Conservation (phyloP, 2,329 filamentous ascomycete species). For the Aspergillus tamarii region DNA sequence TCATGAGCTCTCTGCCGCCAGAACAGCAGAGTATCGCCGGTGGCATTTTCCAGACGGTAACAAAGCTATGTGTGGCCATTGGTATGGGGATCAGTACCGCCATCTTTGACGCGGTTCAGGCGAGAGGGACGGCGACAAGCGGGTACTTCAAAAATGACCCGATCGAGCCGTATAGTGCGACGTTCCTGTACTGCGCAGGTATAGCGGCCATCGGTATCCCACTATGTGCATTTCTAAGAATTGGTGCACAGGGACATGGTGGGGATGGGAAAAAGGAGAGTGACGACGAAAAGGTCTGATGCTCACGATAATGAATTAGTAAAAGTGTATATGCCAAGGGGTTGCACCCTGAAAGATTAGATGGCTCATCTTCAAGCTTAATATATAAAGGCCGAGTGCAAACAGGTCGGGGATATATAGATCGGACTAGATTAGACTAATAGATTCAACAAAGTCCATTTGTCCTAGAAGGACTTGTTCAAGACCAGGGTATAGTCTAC, state of each 20-base stretch:
- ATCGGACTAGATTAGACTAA: background rate
- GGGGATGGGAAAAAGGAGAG: background rate
- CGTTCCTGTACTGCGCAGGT: background rate
- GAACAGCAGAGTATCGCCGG: slow-evolving; percentile 69
- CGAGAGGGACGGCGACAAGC: background rate
- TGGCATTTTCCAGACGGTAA: slow-evolving; percentile 69
- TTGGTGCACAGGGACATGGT: background rate
- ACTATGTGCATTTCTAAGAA: background rate
- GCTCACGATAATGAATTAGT: background rate
- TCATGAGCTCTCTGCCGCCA: slow-evolving; percentile 65
- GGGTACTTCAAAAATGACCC: slow-evolving; percentile 6
- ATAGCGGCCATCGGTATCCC: background rate
- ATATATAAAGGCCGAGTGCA: too few species aligned
- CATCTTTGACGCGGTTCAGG: slow-evolving; percentile 4
- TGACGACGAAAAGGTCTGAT: background rate
- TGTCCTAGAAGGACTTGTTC: background rate
- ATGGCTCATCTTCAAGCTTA: too few species aligned
- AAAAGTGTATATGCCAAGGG: background rate
- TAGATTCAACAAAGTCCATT: background rate
- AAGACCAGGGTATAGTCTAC: background rate
- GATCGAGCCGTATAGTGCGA: background rate
- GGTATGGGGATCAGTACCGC: slow-evolving; percentile 63
- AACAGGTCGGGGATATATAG: background rate
- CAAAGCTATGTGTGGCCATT: slow-evolving; percentile 62
- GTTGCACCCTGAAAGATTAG: background rate